Evolutionary conservation across 306 rosid species (phyloP).

Genomic region (Lathyrus tuberosus): DNA sequence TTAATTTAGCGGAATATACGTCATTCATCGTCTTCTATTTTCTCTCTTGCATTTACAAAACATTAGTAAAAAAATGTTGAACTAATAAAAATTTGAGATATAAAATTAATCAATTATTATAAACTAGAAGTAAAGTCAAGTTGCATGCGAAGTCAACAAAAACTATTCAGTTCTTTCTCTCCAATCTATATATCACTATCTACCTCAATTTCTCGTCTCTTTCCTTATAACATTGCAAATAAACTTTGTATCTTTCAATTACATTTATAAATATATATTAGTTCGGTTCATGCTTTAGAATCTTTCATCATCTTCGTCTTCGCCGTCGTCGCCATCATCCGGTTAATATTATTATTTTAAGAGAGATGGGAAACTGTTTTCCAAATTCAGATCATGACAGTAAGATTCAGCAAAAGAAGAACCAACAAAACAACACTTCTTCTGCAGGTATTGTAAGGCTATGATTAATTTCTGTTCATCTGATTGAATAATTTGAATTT

Average conservation of each 20-base stretch:
- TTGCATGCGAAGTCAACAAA: background rate
- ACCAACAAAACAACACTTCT: background rate
- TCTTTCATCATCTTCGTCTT: background rate
- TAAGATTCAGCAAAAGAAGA: no score
- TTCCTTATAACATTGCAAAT: background rate
- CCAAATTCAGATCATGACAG: background rate
- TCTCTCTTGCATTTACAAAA: no score
- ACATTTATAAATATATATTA: background rate
- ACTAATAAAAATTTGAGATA: background rate
- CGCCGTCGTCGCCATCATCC: no score
- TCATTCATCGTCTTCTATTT: no score
- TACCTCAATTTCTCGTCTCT: background rate
- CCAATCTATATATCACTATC: background rate
- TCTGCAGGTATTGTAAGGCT: background rate
- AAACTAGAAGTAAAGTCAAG: background rate
- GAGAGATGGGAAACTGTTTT: conserved; percentile 46
- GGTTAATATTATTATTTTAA: no score
- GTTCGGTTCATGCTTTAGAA: background rate
- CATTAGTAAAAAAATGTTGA: background rate
- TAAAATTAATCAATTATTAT: background rate
- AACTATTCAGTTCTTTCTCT: background rate
- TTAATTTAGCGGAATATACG: no score
- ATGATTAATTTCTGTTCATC: background rate
- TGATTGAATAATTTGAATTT: no score
- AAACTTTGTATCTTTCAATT: background rate